phyloP scores from a whole-genome alignment of 257 asterid genomes.

The Solanum neorickii region DNA sequence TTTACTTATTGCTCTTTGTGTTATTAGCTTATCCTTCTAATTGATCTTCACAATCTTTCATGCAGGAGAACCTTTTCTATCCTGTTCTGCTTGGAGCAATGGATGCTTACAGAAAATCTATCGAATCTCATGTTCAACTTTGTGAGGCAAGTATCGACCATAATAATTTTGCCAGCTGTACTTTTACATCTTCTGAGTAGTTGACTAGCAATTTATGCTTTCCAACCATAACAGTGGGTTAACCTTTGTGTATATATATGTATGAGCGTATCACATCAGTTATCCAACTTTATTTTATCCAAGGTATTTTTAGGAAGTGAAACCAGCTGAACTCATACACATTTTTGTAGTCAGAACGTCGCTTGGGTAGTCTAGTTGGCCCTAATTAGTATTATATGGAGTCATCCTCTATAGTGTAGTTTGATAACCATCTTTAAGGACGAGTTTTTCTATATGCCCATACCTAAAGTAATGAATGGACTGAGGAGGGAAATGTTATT shows the following conservation, averaged over 20 bases:
- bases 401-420: not conserved
- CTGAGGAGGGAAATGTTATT: not conserved
- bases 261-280: not conserved
- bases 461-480: not conserved
- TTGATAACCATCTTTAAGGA: not conserved
- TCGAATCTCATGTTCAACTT: constrained; percentile 47
- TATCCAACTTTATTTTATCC: not conserved
- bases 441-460: not conserved
- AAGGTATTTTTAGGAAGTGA: not conserved
- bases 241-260: not conserved
- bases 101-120: constrained; percentile 54
- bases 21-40: not conserved
- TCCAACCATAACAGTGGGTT: not conserved
- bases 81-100: constrained; percentile 52
- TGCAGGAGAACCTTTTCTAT: constrained; percentile 78
- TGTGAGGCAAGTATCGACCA: constrained; percentile 43
- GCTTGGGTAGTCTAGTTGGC: not conserved
- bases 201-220: not conserved
- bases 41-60: not conserved
- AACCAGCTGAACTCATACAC: not conserved
- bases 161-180: not conserved
- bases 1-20: not conserved
- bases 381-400: not conserved
- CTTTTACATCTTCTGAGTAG: not conserved
- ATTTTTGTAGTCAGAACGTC: not conserved